These are phyloP conservation scores for Tylopilus microsporus DNA, from an alignment of 1,284 basidiomycete species.

Conservation along the genomic window DNA sequence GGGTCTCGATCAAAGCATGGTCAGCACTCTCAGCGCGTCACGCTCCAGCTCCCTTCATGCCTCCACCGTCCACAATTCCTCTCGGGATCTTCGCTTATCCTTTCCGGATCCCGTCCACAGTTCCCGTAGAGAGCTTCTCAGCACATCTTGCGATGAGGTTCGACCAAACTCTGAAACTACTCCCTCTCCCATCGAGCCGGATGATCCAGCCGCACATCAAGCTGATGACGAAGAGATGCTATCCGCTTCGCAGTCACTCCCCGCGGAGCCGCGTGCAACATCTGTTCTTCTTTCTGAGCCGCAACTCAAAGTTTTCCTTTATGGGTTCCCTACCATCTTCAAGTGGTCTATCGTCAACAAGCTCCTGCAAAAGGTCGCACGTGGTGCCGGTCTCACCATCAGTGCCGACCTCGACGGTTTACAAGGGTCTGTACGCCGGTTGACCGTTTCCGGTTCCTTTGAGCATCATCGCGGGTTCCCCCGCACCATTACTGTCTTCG, in stretches of 20 bases:
- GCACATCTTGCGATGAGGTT: conserved; percentile 30
- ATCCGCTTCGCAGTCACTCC: conserved; percentile 17
- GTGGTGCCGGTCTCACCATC: conserved; percentile 27
- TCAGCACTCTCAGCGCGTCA: conserved; percentile 68
- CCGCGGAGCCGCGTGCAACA: conserved; percentile 31
- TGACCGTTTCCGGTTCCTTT: conserved; percentile 24
- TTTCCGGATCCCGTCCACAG: conserved; percentile 74
- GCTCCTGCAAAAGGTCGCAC: conserved; percentile 44
- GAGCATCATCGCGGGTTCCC: conserved; percentile 24
- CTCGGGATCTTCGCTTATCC: conserved; percentile 67
- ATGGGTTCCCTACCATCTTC: conserved; percentile 51
- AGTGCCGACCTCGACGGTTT: conserved; percentile 17
- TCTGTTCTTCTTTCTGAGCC: conserved; percentile 20
- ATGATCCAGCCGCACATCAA: conserved; percentile 6
- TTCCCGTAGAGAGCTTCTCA: conserved; percentile 42
- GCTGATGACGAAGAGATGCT: conserved; percentile 28
- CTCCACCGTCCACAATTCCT: conserved; percentile 51
- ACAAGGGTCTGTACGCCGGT: conserved; percentile 20
- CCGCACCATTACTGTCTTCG: conserved; percentile 45
- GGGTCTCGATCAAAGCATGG: conserved; percentile 71
- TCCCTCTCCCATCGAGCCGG: conserved; percentile 18
- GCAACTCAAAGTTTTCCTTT: conserved; percentile 57
- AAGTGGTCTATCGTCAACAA: conserved; percentile 57
- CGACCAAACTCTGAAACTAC: conserved; percentile 11
- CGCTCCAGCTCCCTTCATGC: conserved; percentile 55